Percentiles rank a stretch among this genome's conserved stretches.
phyloP scores from a whole-genome alignment of 768 basidiomycete species.

The Rhizopogon vesiculosus region DNA sequence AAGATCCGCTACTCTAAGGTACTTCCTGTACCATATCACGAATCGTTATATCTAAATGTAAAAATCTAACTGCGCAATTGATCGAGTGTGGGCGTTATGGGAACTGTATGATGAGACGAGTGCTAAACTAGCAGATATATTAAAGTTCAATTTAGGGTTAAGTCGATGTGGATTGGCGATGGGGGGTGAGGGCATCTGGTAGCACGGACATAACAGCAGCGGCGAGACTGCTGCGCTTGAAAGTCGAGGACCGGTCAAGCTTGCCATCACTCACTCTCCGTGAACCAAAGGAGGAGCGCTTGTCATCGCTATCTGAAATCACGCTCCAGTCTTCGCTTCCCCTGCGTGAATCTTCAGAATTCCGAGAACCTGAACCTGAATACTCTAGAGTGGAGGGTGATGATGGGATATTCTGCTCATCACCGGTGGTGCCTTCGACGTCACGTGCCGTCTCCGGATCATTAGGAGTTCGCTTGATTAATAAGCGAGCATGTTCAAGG shows the following conservation, averaged over 20 bases:
- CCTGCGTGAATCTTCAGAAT: constrained; percentile 50
- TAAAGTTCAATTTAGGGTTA: constrained; percentile 15
- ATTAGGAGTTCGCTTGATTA: constrained; percentile 58
- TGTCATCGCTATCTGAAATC: constrained; percentile 72
- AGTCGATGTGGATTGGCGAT: constrained; percentile 31
- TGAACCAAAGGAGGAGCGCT: constrained; percentile 51
- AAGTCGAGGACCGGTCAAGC: constrained; percentile 29
- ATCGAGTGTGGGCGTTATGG: constrained; percentile 4
- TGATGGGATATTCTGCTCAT: constrained; percentile 26
- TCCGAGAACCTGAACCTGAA: constrained; percentile 41
- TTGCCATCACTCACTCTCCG: constrained; percentile 33
- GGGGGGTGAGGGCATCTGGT: constrained; percentile 46
- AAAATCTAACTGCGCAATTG: constrained; percentile 7
- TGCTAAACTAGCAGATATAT: not conserved
- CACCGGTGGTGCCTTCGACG: constrained; percentile 17
- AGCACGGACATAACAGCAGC: constrained; percentile 59
- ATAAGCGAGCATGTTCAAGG: constrained; percentile 85
- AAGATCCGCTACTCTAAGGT: no score
- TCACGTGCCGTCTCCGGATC: constrained; percentile 11
- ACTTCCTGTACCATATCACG: no score
- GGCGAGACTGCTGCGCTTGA: constrained; percentile 60
- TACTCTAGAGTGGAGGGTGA: constrained; percentile 21
- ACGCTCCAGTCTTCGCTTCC: constrained; percentile 87
- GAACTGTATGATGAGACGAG: constrained; percentile 5
- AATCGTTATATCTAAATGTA: constrained; percentile 15